A percentile compares a stretch with the other conserved stretches of the same genome.
These are phyloP conservation scores for Fusarium dlaminii DNA, from an alignment of 2,329 filamentous ascomycete genomes.

Conservation along the genomic window DNA sequence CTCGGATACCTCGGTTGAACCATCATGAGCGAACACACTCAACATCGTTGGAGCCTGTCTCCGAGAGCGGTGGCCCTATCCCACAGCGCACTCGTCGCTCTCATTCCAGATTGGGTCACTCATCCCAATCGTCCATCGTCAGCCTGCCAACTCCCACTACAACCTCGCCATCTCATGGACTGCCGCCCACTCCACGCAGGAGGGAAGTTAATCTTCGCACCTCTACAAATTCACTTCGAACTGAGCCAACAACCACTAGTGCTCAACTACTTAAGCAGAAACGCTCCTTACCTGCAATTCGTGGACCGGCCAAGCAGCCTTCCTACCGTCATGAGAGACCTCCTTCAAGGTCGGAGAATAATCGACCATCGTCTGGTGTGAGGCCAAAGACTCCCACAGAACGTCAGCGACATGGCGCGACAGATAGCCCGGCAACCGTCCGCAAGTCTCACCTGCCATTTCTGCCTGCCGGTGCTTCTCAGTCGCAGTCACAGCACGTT, in stretches of 20 bases:
- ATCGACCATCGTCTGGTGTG: constrained; percentile 60
- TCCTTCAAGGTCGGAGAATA: constrained; percentile 65
- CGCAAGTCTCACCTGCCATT: constrained; percentile 77
- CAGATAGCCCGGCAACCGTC: constrained; percentile 61
- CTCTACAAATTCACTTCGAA: constrained; percentile 63
- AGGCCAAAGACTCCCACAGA: constrained; percentile 80
- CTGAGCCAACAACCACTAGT: constrained; percentile 71
- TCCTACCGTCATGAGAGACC: constrained; percentile 64
- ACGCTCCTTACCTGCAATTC: constrained; percentile 70
- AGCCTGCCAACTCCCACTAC: constrained; percentile 70
- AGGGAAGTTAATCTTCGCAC: constrained; percentile 66
- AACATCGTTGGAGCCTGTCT: constrained; percentile 85
- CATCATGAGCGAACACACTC: constrained; percentile 77
- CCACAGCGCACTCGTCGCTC: constrained; percentile 66
- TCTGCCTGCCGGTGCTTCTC: constrained; percentile 78
- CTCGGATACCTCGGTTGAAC: constrained; percentile 81
- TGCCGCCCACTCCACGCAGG: constrained; percentile 69
- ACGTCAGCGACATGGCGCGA: constrained; percentile 58
- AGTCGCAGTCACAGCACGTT: constrained; percentile 80
- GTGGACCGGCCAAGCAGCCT: constrained; percentile 60
- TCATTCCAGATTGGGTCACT: constrained; percentile 74
- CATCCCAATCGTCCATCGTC: constrained; percentile 73
- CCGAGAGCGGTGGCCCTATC: constrained; percentile 83
- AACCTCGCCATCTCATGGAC: constrained; percentile 62
- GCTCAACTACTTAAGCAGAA: constrained; percentile 73